Base-by-base conservation (phyloP, 257 asterid species). In the Vinca minor region DNA sequence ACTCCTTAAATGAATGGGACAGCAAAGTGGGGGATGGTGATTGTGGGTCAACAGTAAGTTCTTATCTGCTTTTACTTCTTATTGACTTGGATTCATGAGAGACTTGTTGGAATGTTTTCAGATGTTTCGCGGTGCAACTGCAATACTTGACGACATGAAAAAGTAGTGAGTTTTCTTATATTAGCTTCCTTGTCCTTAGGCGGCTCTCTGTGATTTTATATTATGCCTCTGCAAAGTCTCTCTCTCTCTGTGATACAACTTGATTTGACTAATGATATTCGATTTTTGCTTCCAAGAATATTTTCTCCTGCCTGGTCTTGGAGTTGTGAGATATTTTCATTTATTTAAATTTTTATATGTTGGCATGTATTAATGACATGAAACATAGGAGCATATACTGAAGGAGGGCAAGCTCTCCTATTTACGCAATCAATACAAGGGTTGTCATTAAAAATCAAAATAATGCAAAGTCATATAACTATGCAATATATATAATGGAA, bases 11-110 rank as follows among this genome's bases (percentile, higher is more conserved):
- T 79, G 97, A 89, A 66, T 93, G 87, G 96, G 98, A 93, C 72
- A 77, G 91, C 76, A 89, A 77, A 85, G 98, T 87, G 67, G 98
- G 98, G 64, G 98, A 93, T 79, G 98, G 98, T 65, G 98, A 93
- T 71, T 89, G 98, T 71, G 98, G 98, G 49, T 85, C 98, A 74
- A 93, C 98, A 3, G 98, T 93, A 78, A 74, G 96, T 82, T 54
- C 62, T 14, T 49, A 36, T 70, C 60, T 69, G 31, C 38, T 62
- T 64, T 36, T 44, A 39, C 44, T 0, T 42, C n/a, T 61, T 25
- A 68, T 4, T 56, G 58, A 53, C 49, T 68, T 49, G 26, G n/a
- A 41, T 45, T 58, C 41, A 34, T 59, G 53, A 53, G 67, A 49
- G 35, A 44, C 25, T 35, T 63, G 34, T 38, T 77, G 59, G 62